Evolutionary conservation across 2,329 filamentous ascomycete species (phyloP).

Genomic region (Emmonsiellopsis sp.): DNA sequence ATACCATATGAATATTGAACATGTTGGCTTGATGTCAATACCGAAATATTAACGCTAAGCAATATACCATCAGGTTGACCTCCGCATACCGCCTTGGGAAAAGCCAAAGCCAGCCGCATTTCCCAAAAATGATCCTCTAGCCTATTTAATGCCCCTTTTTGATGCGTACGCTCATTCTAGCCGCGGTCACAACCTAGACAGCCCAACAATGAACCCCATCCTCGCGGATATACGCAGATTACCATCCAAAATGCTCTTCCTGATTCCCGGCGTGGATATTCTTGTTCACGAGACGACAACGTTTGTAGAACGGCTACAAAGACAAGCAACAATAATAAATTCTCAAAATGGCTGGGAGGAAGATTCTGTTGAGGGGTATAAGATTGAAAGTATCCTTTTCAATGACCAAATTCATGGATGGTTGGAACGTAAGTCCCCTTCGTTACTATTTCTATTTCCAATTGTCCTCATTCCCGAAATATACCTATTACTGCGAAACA

Average conservation of each 20-base stretch:
- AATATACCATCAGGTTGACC: constrained; percentile 23
- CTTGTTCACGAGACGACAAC: constrained; percentile 31
- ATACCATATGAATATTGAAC: background rate
- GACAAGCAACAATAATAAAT: constrained; percentile 13
- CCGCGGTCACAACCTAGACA: constrained; percentile 15
- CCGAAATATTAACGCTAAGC: background rate
- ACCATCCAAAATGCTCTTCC: constrained; percentile 31
- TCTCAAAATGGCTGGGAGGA: background rate
- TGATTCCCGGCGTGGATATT: constrained; percentile 34
- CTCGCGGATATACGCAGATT: constrained; percentile 26
- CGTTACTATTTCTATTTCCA: background rate
- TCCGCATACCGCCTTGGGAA: constrained; percentile 29
- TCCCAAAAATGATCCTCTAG: constrained; percentile 30
- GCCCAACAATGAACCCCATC: constrained; percentile 30
- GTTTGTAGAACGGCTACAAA: constrained; percentile 28
- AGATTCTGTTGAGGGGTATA: constrained; percentile 9
- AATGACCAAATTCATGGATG: constrained; percentile 25
- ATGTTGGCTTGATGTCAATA: background rate
- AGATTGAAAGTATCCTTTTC: constrained; percentile 17
- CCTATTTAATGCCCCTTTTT: constrained; percentile 32
- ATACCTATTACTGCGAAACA: background rate
- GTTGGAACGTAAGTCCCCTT: constrained; percentile 13
- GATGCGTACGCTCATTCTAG: constrained; percentile 34
- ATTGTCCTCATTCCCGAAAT: background rate
- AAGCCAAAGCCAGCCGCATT: constrained; percentile 29